A percentile compares a stretch with the other conserved stretches of the same genome.
These are phyloP conservation scores for Sporisorium exsertum DNA, from an alignment of 1,284 basidiomycete species.

Conservation along the genomic window DNA sequence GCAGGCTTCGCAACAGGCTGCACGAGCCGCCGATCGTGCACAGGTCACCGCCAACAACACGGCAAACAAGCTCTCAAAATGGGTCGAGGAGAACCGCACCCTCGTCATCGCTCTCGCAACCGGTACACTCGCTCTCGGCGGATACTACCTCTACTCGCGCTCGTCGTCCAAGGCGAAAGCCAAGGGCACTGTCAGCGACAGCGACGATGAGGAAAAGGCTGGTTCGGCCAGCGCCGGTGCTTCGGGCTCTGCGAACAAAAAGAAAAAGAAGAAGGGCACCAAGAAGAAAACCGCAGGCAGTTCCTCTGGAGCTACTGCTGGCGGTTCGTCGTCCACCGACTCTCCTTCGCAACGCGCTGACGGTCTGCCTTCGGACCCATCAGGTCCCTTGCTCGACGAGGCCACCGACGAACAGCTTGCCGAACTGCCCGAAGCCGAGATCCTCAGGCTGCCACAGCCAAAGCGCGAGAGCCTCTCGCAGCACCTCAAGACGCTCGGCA, in stretches of 20 bases:
- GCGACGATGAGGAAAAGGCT: conserved; percentile 49
- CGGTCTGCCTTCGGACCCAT: conserved; percentile 33
- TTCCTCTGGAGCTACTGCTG: conserved; percentile 4
- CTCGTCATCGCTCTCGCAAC: conserved; percentile 62
- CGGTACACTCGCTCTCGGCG: conserved; percentile 59
- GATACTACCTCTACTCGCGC: conserved; percentile 59
- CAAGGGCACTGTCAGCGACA: conserved; percentile 32
- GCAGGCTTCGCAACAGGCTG: conserved; percentile 52
- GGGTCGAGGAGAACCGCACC: conserved; percentile 64
- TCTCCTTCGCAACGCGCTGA: conserved; percentile 33
- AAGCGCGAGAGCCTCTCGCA: conserved; percentile 79
- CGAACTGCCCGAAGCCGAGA: conserved; percentile 56
- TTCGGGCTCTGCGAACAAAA: conserved; percentile 31
- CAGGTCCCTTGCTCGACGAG: conserved; percentile 66
- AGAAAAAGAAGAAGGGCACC: conserved; percentile 64
- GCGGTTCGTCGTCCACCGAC: conserved; percentile 26
- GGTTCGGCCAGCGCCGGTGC: conserved; percentile 33
- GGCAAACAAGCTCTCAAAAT: conserved; percentile 58
- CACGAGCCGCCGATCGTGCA: conserved; percentile 45
- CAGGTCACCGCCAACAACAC: conserved; percentile 53
- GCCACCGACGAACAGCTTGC: conserved; percentile 62
- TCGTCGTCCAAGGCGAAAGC: conserved; percentile 41
- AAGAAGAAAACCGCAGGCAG: conserved; percentile 52
- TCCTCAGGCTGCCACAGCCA: conserved; percentile 56
- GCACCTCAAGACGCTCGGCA: conserved; percentile 87